Evolutionary conservation across 2,329 filamentous ascomycete species (phyloP).

Genomic region (Hirsutella rhossiliensis): DNA sequence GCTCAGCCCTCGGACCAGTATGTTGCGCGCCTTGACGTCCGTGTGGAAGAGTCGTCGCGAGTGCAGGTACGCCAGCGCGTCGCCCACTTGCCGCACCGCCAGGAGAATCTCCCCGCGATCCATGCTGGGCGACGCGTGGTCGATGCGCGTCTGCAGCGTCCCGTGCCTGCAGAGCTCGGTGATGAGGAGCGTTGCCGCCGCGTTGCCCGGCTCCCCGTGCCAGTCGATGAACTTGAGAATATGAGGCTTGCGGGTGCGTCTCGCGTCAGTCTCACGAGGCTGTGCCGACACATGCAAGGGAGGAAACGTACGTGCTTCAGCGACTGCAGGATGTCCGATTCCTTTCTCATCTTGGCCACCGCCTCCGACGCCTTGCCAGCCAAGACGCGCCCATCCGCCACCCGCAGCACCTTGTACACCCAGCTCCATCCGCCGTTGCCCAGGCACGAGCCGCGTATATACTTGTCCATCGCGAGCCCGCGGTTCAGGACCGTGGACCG

Average conservation of each 20-base stretch:
- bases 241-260: conserved; percentile 8
- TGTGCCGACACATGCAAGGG: too few species aligned
- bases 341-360: conserved; percentile 10
- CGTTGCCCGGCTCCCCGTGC: conserved; percentile 9
- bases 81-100: conserved; percentile 11
- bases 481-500: conserved; percentile 5
- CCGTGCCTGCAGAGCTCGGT: conserved; percentile 18
- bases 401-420: conserved; percentile 16
- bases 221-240: conserved; percentile 16
- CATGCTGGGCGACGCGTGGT: conserved; percentile 10
- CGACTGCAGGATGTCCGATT: conserved; percentile 10
- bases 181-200: conserved; percentile 12
- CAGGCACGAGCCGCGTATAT: conserved; percentile 11
- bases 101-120: conserved; percentile 7
- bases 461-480: conserved; percentile 7
- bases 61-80: conserved; percentile 16
- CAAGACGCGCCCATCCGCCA: conserved; percentile 11
- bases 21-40: conserved; percentile 20
- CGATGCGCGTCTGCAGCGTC: conserved; percentile 14
- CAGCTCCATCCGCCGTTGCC: conserved; percentile 15
- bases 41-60: conserved; percentile 11
- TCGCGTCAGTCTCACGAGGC: too few species aligned
- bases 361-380: conserved; percentile 16
- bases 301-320: conserved; percentile 13
- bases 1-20: conserved; percentile 14